Conservation (phyloP, 331 rosid species). For the Malus hybrid region DNA sequence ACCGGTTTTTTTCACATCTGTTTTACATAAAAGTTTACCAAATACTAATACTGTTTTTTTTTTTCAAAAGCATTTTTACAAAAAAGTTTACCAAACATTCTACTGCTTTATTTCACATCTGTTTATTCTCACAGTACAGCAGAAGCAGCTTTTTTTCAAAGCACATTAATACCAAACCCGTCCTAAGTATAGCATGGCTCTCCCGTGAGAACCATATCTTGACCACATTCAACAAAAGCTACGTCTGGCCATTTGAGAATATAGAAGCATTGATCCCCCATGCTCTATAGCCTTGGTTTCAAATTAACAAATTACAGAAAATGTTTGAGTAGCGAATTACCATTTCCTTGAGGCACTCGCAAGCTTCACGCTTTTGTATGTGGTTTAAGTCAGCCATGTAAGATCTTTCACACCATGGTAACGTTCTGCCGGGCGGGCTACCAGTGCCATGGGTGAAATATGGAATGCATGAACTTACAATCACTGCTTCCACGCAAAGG, state of each 20-base stretch:
- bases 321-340: no score
- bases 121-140: no score
- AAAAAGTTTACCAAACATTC: no score
- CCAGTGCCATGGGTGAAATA: not conserved
- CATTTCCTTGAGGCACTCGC: not conserved
- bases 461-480: not conserved
- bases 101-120: no score
- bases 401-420: not conserved
- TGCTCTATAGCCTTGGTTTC: not conserved
- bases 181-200: conserved; percentile 1
- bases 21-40: no score
- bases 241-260: not conserved
- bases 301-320: no score
- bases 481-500: not conserved
- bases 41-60: no score
- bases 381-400: not conserved
- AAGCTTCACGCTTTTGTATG: not conserved
- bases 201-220: conserved; percentile 1
- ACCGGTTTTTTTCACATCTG: no score
- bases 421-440: not conserved
- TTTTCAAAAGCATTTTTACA: no score
- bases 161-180: no score
- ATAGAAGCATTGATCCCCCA: not conserved
- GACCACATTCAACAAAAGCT: conserved; percentile 2
- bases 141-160: no score